A percentile compares a stretch with the other conserved stretches of the same genome.
Conservation (phyloP, 2,329 filamentous ascomycete genomes). For the Alternaria longipes region DNA sequence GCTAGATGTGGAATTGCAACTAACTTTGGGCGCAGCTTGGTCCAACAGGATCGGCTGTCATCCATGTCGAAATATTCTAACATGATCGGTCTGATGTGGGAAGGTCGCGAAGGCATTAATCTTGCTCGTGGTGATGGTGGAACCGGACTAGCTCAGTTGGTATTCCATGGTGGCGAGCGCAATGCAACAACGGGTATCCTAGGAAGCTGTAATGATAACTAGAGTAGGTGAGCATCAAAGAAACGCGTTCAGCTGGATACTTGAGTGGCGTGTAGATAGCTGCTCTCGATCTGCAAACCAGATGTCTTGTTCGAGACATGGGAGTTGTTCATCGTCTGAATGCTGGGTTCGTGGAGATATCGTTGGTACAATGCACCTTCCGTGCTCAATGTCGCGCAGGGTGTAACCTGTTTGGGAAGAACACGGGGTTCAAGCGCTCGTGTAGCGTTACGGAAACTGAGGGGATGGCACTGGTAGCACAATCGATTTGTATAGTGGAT, state of each 20-base stretch:
- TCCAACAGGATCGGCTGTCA: neutral
- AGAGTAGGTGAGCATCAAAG: neutral
- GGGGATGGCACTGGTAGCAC: neutral
- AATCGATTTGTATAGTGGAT: neutral
- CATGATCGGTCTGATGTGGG: neutral
- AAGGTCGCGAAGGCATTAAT: neutral
- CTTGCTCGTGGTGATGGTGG: neutral
- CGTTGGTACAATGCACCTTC: constrained; percentile 1
- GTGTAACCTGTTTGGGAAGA: constrained; percentile 2
- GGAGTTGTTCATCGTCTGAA: neutral
- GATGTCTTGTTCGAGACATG: neutral
- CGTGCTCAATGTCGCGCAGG: neutral
- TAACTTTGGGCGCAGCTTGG: neutral
- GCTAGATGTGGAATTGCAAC: neutral
- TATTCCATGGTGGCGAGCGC: neutral
- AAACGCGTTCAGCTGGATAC: neutral
- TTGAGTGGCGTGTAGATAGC: neutral
- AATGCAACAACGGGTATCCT: neutral
- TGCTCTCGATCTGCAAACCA: neutral
- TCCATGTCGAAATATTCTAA: neutral
- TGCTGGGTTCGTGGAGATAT: neutral
- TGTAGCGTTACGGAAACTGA: neutral
- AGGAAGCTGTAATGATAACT: neutral
- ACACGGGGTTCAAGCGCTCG: neutral
- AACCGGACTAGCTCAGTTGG: neutral